Evolutionary conservation across 495 filamentous ascomycete genomes (phyloP), one percentile per base, ranked within the genome.

Genomic region (Chaetomium cochliodes): DNA sequence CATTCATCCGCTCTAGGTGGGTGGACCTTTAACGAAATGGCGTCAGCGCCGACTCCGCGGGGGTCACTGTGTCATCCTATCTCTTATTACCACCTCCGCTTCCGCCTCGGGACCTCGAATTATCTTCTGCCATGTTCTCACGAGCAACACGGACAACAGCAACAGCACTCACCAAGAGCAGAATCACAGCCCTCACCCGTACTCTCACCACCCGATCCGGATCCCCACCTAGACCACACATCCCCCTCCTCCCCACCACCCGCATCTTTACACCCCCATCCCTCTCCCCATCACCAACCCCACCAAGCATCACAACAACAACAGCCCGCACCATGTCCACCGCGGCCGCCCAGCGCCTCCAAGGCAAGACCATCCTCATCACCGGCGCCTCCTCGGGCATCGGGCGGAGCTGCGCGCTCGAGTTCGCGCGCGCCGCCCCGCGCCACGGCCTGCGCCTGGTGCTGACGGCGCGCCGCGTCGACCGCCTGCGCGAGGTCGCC

Each of bases 321-420:
- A 55, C 41, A 37, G 60, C 70, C 37, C 56, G 68, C 70, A 77
- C 69, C 55, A 96, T 96, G 92, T 82, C 91, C 23, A 75, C 84
- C 11, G 88, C 92, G 71, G 88, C 90, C 81, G 83, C 84, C 64
- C 88, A 90, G 77, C 93, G 94, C 80, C 90, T 98, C 50, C 84
- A 89, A 66, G 92, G 92, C 84, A 98, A 98, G 79, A 98, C 92
- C 1, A 85, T 98, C 49, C 76, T 98, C 42, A 85, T 98, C 60
- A 98, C 94, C 0, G 94, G 94, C 47, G 94, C 94, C 42, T 94
- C 90, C 0, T 96, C 93, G 2, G 94, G 94, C 50, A 98, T 98
- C 72, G 94, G 94, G 2, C 84, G 84, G 61, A 89, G 86, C 74
- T 91, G 87, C 53, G 94, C 94, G 28, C 81, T 92, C 69, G 94